phyloP scores from a whole-genome alignment of 2,329 filamentous ascomycete species.

The Verruconis gallopava region DNA sequence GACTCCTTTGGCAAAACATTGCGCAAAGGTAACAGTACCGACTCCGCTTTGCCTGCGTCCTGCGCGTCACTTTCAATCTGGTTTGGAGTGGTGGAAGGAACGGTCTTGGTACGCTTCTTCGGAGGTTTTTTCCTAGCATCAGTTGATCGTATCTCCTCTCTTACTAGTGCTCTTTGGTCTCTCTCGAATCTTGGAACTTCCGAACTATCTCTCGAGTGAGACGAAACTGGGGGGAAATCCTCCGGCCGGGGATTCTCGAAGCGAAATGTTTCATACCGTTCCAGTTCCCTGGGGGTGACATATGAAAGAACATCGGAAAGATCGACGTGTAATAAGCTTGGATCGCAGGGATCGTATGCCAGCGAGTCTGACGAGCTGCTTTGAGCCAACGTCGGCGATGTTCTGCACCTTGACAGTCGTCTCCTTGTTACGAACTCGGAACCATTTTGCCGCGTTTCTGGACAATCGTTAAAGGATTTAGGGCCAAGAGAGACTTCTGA shows the following conservation, averaged over 20 bases:
- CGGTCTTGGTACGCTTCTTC: too few species aligned
- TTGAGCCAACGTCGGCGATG: not conserved
- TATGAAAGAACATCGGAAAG: slow-evolving; percentile 3
- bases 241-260: slow-evolving; percentile 7
- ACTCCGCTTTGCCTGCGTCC: too few species aligned
- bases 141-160: too few species aligned
- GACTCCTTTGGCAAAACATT: too few species aligned
- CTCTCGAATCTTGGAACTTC: not conserved
- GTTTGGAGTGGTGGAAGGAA: too few species aligned
- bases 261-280: slow-evolving; percentile 6
- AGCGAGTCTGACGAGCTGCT: not conserved
- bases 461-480: not conserved
- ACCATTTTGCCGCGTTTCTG: not conserved
- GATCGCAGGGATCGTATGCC: slow-evolving; percentile 1
- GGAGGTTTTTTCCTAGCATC: too few species aligned
- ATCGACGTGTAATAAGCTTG: slow-evolving; percentile 4
- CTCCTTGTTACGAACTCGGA: not conserved
- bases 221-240: not conserved
- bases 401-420: not conserved
- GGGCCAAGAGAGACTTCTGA: not conserved
- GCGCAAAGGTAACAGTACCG: too few species aligned
- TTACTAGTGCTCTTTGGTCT: too few species aligned
- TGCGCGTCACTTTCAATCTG: too few species aligned
- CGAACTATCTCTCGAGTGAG: not conserved
- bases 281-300: slow-evolving; percentile 3